Base-by-base conservation (phyloP, 164 flowering plant genomes). In the Malania oleifera region DNA sequence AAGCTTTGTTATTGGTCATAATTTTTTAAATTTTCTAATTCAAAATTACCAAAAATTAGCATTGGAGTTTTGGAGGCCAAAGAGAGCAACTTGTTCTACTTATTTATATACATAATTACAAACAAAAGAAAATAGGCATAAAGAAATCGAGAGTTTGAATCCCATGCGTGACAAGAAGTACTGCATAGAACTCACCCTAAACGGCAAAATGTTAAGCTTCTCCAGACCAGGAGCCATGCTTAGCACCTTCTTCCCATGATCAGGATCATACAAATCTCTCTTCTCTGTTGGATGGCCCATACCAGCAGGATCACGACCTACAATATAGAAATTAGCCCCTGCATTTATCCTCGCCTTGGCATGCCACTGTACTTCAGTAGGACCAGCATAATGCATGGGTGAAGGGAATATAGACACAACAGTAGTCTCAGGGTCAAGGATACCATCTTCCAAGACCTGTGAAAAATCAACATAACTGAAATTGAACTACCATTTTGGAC, bases 331-430 rank as follows among this genome's bases (percentile, higher is more conserved):
- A 71, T 91, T 91, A 51, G 95, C 98, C 48, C 98, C 98, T 9
- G 98, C 98, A 79, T 91, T 91, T 62, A 89, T 82, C 53, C 98
- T 69, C 56, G 93, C 93, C 75, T 92, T 92, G 49, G 98, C 98
- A 83, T 92, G 98, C 98, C 98, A 92, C 51, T 89, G 98, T 35
- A 92, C 98, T 74, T 92, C 96, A 59, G 98, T 92, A 51, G 98
- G 98, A 47, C 98, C 96, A 0, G 98, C 96, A 77, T 92, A 92
- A 68, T 85, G 98, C 98, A 92, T 92, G 22, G 98, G 98, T 57
- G 98, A 92, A 26, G 96, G 98, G 65, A 92, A 92, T 63, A 89
- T 92, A 20, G 96, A 60, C 51, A 92, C 96, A 57, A 92, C 76
- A n/a, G 98, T 92, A 31, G 95, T 87, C 73, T 76, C 80, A 5